phyloP scores from a whole-genome alignment of 1,284 basidiomycete species.

The Trametes polyzona region DNA sequence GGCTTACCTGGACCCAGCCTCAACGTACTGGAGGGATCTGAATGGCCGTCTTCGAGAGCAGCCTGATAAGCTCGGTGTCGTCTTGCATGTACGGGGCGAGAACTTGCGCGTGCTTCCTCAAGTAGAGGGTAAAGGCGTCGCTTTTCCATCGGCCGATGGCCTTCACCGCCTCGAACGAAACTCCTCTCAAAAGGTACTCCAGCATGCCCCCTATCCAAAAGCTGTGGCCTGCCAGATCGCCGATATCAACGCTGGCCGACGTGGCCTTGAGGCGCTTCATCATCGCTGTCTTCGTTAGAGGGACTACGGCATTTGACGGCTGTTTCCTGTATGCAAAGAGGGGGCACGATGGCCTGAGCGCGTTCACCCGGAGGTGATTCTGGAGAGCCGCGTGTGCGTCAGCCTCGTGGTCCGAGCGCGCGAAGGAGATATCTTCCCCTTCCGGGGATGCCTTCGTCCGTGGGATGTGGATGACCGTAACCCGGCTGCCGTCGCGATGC shows the following conservation, averaged over 20 bases:
- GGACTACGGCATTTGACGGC: background rate
- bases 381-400: background rate
- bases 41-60: slow-evolving; percentile 22
- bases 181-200: slow-evolving; percentile 39
- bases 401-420: slow-evolving; percentile 3
- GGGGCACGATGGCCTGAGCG: background rate
- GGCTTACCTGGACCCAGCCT: background rate
- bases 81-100: slow-evolving; percentile 24
- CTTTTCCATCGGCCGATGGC: slow-evolving; percentile 39
- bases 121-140: slow-evolving; percentile 34
- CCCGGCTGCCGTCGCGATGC: background rate
- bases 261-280: background rate
- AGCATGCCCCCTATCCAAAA: slow-evolving; percentile 44
- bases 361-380: slow-evolving; percentile 1
- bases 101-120: slow-evolving; percentile 21
- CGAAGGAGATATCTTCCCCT: slow-evolving; percentile 35
- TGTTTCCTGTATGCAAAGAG: background rate
- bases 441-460: background rate
- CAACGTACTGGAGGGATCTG: background rate
- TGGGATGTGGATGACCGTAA: background rate
- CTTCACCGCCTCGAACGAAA: slow-evolving; percentile 41
- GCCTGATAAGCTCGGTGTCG: slow-evolving; percentile 19
- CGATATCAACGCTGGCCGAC: background rate
- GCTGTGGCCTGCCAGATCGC: slow-evolving; percentile 36
- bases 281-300: background rate